A percentile compares a stretch with the other conserved stretches of the same genome.
These are phyloP conservation scores for Diplocarpon mali DNA, from an alignment of 2,329 filamentous ascomycete genomes.

Conservation along the genomic window DNA sequence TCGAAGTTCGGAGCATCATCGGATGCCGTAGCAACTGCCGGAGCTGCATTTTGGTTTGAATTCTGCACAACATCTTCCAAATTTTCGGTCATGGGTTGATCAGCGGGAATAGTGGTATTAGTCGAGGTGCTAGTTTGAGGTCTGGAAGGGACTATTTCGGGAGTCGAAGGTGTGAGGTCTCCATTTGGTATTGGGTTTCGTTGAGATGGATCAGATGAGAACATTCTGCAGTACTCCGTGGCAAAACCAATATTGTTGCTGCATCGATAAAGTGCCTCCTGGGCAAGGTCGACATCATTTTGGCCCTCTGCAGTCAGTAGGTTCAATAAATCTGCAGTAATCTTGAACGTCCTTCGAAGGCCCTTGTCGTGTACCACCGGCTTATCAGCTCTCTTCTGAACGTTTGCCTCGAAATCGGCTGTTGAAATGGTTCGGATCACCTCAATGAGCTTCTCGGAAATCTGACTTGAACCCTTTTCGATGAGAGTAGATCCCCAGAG, in stretches of 20 bases:
- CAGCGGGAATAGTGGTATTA: constrained; percentile 22
- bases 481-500: constrained; percentile 81
- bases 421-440: constrained; percentile 70
- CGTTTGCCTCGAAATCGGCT: constrained; percentile 63
- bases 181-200: constrained; percentile 56
- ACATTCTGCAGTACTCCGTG: constrained; percentile 63
- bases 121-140: constrained; percentile 25
- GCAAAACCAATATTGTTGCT: constrained; percentile 52
- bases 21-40: neutral
- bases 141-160: constrained; percentile 18
- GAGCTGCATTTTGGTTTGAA: constrained; percentile 10
- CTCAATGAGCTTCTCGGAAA: constrained; percentile 70
- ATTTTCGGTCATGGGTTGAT: constrained; percentile 17
- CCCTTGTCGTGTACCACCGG: constrained; percentile 31
- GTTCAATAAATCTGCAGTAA: constrained; percentile 35
- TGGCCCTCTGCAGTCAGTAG: constrained; percentile 21
- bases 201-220: constrained; percentile 45
- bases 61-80: constrained; percentile 12
- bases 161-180: constrained; percentile 35
- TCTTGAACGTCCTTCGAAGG: constrained; percentile 37
- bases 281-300: constrained; percentile 46
- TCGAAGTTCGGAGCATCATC: constrained; percentile 13
- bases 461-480: constrained; percentile 66
- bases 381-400: constrained; percentile 51
- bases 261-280: constrained; percentile 75